Evolutionary conservation across 768 basidiomycete genomes (phyloP), one percentile per base, ranked within the genome.

Genomic region (Xerocomellus dryophilus): DNA sequence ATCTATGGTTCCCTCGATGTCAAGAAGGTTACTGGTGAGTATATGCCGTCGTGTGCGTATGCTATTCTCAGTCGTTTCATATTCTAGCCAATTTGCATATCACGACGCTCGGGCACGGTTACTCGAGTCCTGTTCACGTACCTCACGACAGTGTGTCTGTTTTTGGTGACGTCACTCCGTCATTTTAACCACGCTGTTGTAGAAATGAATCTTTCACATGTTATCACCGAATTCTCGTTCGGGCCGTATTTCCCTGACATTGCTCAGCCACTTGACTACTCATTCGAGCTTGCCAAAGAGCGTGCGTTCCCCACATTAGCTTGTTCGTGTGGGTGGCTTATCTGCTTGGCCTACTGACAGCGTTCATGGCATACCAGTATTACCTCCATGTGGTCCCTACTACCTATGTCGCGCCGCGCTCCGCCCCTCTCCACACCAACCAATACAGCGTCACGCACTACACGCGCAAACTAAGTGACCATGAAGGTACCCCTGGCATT

Each of bases 401-500:
- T 1, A 90, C 89, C 4, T 98, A 98, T 71, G 80, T 93, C 47
- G 84, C 88, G 0, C 84, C 89, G 7, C 84, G 87, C 29, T 75
- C 80, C 12, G 32, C 53, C 0, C 86, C 88, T 5, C 71, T 93
- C 4, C 67, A 80, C 38, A 93, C 91, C 3, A 81, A 90, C 65
- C 91, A 96, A 70, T 98, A 98, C 73, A 91, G 90, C 43, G 96
- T 98, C 6, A 98, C 93, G 0, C 93, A 97, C 71, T 96, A 98
- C 61, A 84, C 81, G 2, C 84, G 90, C 29, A 78, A 81, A 17
- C 74, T 97, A 3, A 74, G 82, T 18, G 88, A 91, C 65, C 83
- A 90, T 58, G 73, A 76, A 15, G 91, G 90, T 7, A 86, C 92
- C 0, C 96, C 96, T 0, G 95, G 91, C 15, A 96, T 98, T 67